Percentiles rank a stretch among this genome's conserved stretches.
Conservation (phyloP, 2,329 filamentous ascomycete genomes). For the Claviceps monticola region DNA sequence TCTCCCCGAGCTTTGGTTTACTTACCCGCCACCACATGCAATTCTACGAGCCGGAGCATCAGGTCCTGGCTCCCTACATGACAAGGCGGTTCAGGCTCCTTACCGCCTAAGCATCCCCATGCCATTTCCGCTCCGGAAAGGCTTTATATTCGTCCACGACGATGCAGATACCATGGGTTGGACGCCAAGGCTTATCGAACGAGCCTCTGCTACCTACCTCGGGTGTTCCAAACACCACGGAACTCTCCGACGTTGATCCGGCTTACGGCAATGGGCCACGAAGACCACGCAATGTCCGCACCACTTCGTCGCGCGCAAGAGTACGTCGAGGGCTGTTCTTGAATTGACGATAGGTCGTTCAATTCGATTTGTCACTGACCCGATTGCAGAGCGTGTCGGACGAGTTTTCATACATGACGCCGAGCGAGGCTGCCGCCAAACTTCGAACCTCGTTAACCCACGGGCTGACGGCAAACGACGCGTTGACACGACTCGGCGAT, state of each 20-base stretch:
- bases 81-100: conserved; percentile 8
- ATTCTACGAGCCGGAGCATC: neutral
- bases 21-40: neutral
- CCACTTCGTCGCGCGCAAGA: conserved; percentile 41
- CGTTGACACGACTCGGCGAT: conserved; percentile 61
- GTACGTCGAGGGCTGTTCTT: conserved; percentile 22
- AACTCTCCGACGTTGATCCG: conserved; percentile 11
- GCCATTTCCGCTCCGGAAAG: conserved; percentile 3
- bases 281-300: conserved; percentile 27
- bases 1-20: too few relatives aligned
- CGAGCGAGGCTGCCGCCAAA: conserved; percentile 61
- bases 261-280: conserved; percentile 14
- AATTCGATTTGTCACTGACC: neutral
- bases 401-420: conserved; percentile 53
- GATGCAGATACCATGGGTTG: conserved; percentile 26
- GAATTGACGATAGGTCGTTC: neutral
- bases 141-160: conserved; percentile 10
- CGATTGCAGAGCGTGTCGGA: conserved; percentile 38
- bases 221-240: conserved; percentile 20
- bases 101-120: conserved; percentile 7
- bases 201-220: conserved; percentile 21
- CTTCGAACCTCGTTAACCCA: conserved; percentile 71
- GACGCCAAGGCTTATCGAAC: conserved; percentile 17
- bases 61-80: conserved; percentile 1
- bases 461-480: conserved; percentile 71